phyloP scores from a whole-genome alignment of 805 yeast genomes.

The Ogataea saltuana region DNA sequence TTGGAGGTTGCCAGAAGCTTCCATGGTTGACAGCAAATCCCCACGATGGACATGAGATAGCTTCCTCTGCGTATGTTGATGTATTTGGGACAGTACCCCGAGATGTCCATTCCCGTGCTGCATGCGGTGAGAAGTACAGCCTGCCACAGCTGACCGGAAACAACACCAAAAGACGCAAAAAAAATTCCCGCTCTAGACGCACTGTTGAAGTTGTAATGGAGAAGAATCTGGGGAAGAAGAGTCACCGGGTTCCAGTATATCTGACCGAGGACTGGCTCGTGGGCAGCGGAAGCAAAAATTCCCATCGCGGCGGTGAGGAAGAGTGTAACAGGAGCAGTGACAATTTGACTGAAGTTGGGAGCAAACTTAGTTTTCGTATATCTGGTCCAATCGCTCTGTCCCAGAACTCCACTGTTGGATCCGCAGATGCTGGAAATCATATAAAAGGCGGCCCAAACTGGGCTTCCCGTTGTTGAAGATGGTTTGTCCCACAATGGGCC shows the following conservation, averaged over 20 bases:
- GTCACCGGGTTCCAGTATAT: conserved; percentile 55
- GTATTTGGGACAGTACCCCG: conserved; percentile 47
- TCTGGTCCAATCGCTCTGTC: conserved; percentile 46
- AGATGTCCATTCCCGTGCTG: conserved; percentile 52
- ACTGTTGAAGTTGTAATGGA: conserved; percentile 37
- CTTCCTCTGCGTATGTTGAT: conserved; percentile 50
- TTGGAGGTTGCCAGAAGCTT: conserved; percentile 38
- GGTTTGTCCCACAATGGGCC: conserved; percentile 29
- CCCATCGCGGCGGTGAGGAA: conserved; percentile 73
- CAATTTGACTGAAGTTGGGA: conserved; percentile 21
- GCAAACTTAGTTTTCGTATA: conserved; percentile 31
- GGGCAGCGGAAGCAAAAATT: conserved; percentile 54
- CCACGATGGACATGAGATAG: conserved; percentile 37
- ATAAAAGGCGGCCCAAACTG: conserved; percentile 43
- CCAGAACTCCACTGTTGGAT: conserved; percentile 40
- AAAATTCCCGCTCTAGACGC: conserved; percentile 50
- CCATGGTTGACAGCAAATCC: conserved; percentile 45
- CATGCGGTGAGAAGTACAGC: conserved; percentile 42
- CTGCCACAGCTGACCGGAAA: conserved; percentile 40
- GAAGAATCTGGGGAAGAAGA: conserved; percentile 43
- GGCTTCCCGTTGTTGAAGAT: conserved; percentile 24
- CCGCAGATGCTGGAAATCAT: conserved; percentile 44
- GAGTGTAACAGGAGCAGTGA: conserved; percentile 49
- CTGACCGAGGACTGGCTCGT: conserved; percentile 44
- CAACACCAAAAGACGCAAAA: conserved; percentile 43